Base-by-base conservation (phyloP, 2,329 filamentous ascomycete genomes). In the Xylaria sp. region DNA sequence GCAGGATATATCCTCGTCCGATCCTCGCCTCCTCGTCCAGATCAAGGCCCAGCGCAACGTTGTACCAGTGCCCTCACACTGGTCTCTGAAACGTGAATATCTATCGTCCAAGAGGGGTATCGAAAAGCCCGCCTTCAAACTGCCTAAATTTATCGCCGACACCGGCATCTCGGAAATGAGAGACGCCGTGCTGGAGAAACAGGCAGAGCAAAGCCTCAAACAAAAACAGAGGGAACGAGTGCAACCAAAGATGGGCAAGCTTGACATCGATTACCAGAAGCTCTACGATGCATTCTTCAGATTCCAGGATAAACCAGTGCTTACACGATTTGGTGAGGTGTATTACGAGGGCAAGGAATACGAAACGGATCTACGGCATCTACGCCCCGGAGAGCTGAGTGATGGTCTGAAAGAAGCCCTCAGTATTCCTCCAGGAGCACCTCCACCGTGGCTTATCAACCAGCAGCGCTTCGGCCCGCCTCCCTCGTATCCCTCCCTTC, bases 261-360 rank as follows among this genome's bases (percentile, higher is more conserved):
- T 99, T 53, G 95, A 99, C 76, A 98, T 99, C 69, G 95, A 99
- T 78, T 99, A 99, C 77, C 92, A 97, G 75, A 97, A 95, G 77
- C 87, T 98, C 57, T 98, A 98, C 79, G 95, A 98, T 75, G 95
- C 95, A 3, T 99, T 99, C 82, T 99, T 99, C 83, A 88, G 93
- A 63, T 96, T 97, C 75, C 95, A 99, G 79, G 96, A 92, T 42
- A 99, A 99, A 78, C 95, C 95, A 0, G 89, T 93, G 70, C 81
- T 99, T 66, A 98, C 95, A 33, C 87, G 94, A 45, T 99, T 97
- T 71, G 95, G 95, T 42, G 95, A 99, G 77, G 94, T 99, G n/a
- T 99, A 99, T 78, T 98, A 98, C 76, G 95, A 99, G 78, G 95
- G 95, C 74, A 99, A 99, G 77, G 95, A 99, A 76, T 95, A 92